These are phyloP conservation scores for Podila verticillata DNA, from an alignment of 192 early-diverging fungal genomes.

Conservation along the genomic window DNA sequence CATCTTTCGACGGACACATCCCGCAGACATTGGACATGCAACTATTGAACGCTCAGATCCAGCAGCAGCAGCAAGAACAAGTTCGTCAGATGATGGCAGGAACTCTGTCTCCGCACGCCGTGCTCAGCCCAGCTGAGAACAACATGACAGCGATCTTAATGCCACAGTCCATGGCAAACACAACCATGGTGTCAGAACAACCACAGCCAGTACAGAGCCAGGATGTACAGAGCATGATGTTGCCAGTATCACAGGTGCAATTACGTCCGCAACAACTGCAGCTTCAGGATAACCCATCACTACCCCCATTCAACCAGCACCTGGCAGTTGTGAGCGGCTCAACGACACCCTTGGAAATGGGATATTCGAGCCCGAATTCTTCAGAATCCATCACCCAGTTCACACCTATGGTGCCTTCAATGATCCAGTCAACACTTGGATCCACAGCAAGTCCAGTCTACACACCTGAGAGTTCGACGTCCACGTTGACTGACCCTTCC, in stretches of 20 bases:
- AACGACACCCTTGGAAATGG: constrained; percentile 17
- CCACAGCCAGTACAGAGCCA: not conserved
- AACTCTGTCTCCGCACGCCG: constrained; percentile 10
- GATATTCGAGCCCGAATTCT: constrained; percentile 12
- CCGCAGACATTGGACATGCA: constrained; percentile 27
- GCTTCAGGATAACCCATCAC: not conserved
- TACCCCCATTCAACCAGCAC: not conserved
- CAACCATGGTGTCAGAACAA: not conserved
- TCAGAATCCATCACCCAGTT: constrained; percentile 21
- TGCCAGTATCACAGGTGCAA: not conserved
- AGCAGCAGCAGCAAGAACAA: constrained; percentile 20
- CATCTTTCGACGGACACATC: constrained; percentile 30
- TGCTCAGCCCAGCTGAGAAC: constrained; percentile 14
- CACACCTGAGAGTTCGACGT: constrained; percentile 20
- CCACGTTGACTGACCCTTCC: constrained; percentile 15
- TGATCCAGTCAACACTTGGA: constrained; percentile 14
- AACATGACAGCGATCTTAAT: constrained; percentile 16
- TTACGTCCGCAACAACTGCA: constrained; percentile 25
- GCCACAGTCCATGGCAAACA: constrained; percentile 5
- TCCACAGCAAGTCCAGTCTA: constrained; percentile 22
- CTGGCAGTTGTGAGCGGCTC: not conserved
- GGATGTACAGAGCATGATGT: not conserved
- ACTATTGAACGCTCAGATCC: constrained; percentile 30
- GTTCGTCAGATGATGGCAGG: constrained; percentile 32
- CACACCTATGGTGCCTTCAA: constrained; percentile 43